phyloP scores from a whole-genome alignment of 2,329 filamentous ascomycete species.

The Aspergillus caelatus region DNA sequence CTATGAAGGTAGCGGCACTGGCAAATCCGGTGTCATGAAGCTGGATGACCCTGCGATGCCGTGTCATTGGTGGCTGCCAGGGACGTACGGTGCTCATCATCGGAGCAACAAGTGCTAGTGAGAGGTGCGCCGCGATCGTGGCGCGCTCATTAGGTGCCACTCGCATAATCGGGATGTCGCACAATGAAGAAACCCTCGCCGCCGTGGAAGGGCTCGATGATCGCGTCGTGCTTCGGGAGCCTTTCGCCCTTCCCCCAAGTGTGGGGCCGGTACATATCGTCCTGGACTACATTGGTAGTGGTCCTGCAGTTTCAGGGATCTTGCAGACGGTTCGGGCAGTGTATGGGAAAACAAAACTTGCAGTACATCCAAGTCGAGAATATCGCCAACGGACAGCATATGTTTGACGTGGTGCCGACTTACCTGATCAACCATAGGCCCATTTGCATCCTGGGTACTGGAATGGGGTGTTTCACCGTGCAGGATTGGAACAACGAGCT shows the following conservation, averaged over 20 bases:
- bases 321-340: neutral
- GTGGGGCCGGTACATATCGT: conserved; percentile 5
- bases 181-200: neutral
- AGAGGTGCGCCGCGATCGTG: conserved; percentile 1
- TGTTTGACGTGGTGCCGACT: neutral
- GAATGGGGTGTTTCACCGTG: conserved; percentile 4
- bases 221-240: neutral
- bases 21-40: conserved; percentile 3
- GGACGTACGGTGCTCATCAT: conserved; percentile 10
- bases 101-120: conserved; percentile 8
- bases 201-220: conserved; percentile 6
- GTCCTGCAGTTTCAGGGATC: neutral
- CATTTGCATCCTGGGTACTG: conserved; percentile 5
- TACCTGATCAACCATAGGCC: conserved; percentile 8
- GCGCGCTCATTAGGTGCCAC: conserved; percentile 5
- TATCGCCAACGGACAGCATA: neutral
- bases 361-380: conserved; percentile 6
- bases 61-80: conserved; percentile 2
- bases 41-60: conserved; percentile 8
- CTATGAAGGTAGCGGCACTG: neutral
- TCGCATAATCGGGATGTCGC: conserved; percentile 4
- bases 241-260: neutral
- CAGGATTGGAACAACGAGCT: conserved; percentile 4
- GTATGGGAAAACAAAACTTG: conserved; percentile 2
- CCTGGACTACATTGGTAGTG: conserved; percentile 5